Percentiles rank a stretch among this genome's conserved stretches.
Conservation (phyloP, 352 stramenopile species). For the Phytophthora sansomeana region DNA sequence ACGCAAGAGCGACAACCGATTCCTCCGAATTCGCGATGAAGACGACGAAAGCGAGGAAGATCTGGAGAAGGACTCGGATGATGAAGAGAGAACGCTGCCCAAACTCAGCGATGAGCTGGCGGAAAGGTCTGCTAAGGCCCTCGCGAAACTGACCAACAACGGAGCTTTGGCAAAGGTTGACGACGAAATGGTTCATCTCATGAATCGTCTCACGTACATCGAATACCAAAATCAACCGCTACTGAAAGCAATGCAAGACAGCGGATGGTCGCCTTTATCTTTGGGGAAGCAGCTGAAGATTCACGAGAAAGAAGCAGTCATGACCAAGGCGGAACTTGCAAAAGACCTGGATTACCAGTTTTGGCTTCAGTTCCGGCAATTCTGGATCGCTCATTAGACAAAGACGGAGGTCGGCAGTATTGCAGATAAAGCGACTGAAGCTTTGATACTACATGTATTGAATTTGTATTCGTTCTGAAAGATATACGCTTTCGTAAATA, state of each 20-base stretch:
- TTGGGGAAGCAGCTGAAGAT: too few species aligned
- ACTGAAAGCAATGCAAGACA: too few species aligned
- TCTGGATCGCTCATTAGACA: neutral
- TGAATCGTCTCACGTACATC: too few species aligned
- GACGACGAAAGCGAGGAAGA: neutral
- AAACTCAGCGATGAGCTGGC: neutral
- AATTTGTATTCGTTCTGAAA: too few species aligned
- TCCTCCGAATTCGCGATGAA: neutral
- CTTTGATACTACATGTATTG: too few species aligned
- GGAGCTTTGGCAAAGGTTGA: neutral
- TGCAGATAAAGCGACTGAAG: too few species aligned
- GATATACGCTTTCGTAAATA: too few species aligned
- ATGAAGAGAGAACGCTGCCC: neutral
- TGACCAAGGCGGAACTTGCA: neutral
- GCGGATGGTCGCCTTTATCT: too few species aligned
- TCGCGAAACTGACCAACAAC: too few species aligned
- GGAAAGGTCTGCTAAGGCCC: neutral
- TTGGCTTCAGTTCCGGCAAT: neutral
- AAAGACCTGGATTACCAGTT: neutral
- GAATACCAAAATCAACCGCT: too few species aligned
- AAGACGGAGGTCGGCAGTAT: neutral
- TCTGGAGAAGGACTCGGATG: neutral
- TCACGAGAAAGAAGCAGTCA: neutral
- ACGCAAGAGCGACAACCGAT: neutral
- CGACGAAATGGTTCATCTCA: neutral